Base-by-base conservation (phyloP, 2,329 filamentous ascomycete genomes). In the Geosmithia morbida region DNA sequence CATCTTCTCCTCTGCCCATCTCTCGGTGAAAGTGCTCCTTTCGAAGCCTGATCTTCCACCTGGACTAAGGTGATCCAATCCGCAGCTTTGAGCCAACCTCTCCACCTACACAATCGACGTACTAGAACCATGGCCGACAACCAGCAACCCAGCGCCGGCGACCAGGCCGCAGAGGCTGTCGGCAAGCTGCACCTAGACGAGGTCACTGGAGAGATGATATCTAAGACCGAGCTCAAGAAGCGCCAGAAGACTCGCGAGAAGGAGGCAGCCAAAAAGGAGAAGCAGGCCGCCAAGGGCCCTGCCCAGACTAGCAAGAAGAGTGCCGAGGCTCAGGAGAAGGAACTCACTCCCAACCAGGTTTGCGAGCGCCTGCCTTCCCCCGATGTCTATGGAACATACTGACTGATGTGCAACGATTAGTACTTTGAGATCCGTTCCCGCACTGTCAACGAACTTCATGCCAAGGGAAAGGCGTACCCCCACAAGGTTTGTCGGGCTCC, bases 341-440 rank as follows among this genome's bases (percentile, higher is more conserved):
- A 76, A 52, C 64, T 76, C 48, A 74, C 73, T 49, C 73, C 74
- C 33, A 75, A 74, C 63, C 73, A 79, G 64, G 59, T 62, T 46
- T 29, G 54, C 22, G 22, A 4, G 22, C 8, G 22, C 22, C 13
- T 22, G 19, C n/a, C 7, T 43, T 11, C 41, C 11, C 20, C 8
- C 13, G 11, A 4, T 16, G 18, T 4, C 19, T 11, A 22, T 20
- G 3, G 41, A 22, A 13, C 19, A 13, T n/a, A 29, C 16, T 29
- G n/a, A 18, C 16, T 33, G 19, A 22, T 29, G 19, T 16, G 14
- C 43, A 7, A 30, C 14, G 19, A 18, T 14, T 33, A 62, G 61
- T 98, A 97, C 73, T 96, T 95, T 63, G 92, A 98, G 70, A 94
- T 97, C 62, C 85, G 92, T 52, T 94, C 84, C 59, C 79, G 86